Evolutionary conservation across 2,329 filamentous ascomycete species (phyloP).

Genomic region (Purpureocillium lavendulum): DNA sequence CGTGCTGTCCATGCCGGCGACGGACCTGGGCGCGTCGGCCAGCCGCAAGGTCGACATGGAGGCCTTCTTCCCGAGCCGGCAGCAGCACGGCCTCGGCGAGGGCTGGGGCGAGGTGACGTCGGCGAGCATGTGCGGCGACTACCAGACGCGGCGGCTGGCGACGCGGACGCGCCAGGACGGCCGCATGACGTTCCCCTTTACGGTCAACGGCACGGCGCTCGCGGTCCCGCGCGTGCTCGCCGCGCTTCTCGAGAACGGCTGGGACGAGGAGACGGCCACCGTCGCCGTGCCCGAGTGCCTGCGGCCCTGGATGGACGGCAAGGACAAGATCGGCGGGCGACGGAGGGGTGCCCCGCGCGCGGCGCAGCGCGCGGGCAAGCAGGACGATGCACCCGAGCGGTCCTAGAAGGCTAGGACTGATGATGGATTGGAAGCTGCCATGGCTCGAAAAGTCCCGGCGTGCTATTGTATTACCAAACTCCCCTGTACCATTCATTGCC

Average conservation of each 20-base stretch:
- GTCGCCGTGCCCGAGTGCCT: conserved; percentile 74
- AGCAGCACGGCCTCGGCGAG: conserved; percentile 27
- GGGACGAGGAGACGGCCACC: conserved; percentile 59
- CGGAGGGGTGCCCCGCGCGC: conserved; percentile 12
- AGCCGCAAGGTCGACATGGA: conserved; percentile 87
- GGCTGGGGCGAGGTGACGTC: conserved; percentile 94
- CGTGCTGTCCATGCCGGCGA: conserved; percentile 83
- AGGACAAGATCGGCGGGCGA: conserved; percentile 49
- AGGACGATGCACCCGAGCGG: too few relatives aligned
- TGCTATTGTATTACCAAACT: too few relatives aligned
- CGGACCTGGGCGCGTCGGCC: conserved; percentile 84
- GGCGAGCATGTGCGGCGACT: conserved; percentile 87
- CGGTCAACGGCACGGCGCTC: conserved; percentile 87
- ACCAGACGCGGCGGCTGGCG: conserved; percentile 75
- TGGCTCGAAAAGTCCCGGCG: too few relatives aligned
- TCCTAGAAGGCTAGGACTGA: too few relatives aligned
- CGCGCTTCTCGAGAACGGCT: conserved; percentile 83
- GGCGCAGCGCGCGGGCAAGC: conserved; percentile 3
- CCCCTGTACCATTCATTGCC: too few relatives aligned
- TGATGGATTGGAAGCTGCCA: too few relatives aligned
- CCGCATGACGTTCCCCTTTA: conserved; percentile 70
- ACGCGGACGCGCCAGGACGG: conserved; percentile 56
- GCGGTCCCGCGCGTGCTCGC: conserved; percentile 86
- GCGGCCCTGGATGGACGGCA: conserved; percentile 75
- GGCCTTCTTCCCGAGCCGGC: conserved; percentile 80